A percentile compares a stretch with the other conserved stretches of the same genome.
These are phyloP conservation scores for Spergularia azorica DNA, from an alignment of 179 eudicot species.

Conservation along the genomic window DNA sequence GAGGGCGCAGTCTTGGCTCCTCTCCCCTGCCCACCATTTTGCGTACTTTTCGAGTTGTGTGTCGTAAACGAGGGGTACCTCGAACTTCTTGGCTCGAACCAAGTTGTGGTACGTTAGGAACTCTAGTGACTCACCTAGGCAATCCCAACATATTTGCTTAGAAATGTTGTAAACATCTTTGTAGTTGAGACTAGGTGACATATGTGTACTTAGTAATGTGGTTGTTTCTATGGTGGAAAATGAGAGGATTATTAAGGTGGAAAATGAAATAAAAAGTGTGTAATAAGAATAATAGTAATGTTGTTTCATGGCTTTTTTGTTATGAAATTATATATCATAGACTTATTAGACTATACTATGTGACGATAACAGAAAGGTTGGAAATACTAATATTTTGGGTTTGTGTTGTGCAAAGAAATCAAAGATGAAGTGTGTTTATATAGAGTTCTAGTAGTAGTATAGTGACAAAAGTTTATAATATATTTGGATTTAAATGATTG, in stretches of 20 bases:
- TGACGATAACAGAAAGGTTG: neutral
- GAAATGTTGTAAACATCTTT: conserved; percentile 54
- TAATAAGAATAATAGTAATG: neutral
- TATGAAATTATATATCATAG: neutral
- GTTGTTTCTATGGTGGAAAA: conserved; percentile 17
- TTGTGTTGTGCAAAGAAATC: neutral
- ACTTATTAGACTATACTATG: neutral
- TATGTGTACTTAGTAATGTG: conserved; percentile 23
- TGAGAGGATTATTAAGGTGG: conserved; percentile 2
- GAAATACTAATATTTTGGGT: neutral
- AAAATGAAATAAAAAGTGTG: neutral
- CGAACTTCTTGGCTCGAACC: conserved; percentile 56
- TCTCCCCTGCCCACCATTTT: conserved; percentile 70
- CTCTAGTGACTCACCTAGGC: conserved; percentile 56
- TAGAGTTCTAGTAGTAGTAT: neutral
- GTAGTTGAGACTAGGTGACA: conserved; percentile 21
- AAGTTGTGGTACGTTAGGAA: conserved; percentile 64
- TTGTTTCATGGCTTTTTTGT: neutral
- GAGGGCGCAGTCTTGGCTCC: conserved; percentile 52
- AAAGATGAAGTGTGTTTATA: neutral
- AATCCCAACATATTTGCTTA: conserved; percentile 67
- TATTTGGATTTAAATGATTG: conserved; percentile 12
- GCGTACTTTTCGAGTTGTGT: conserved; percentile 59
- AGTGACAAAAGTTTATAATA: neutral
- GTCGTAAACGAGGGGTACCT: conserved; percentile 67